Conservation (phyloP, 148 eudicot genomes). For the Diospyros lotus region DNA sequence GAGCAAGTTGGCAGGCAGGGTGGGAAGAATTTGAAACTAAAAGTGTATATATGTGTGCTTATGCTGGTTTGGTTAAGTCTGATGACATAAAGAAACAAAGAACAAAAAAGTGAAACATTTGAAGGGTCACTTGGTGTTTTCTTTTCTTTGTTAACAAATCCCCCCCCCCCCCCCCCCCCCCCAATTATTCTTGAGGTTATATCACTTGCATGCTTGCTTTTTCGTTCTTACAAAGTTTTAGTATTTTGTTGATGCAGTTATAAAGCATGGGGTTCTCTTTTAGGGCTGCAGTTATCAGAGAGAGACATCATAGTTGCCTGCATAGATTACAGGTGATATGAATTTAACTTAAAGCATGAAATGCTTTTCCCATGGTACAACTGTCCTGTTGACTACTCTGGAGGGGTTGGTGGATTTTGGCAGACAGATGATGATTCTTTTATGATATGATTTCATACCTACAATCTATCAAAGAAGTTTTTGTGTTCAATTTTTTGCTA, state of each 20-base stretch:
- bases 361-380: not conserved
- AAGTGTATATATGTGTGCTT: not conserved
- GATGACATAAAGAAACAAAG: conserved; percentile 9
- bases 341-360: not conserved
- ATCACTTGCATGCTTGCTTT: not conserved
- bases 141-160: not conserved
- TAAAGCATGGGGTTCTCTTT: conserved; percentile 82
- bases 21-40: too few species aligned
- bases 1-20: not conserved
- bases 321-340: conserved; percentile 69
- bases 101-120: not conserved
- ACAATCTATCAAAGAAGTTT: not conserved
- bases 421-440: not conserved
- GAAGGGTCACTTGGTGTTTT: not conserved
- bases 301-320: conserved; percentile 77
- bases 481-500: not conserved
- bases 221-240: conserved; percentile 8
- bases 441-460: not conserved
- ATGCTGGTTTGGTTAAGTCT: not conserved
- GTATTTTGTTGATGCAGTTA: conserved; percentile 38
- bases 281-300: conserved; percentile 66
- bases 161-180: too few species aligned
- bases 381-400: not conserved
- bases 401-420: not conserved
- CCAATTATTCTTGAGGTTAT: not conserved